A percentile compares a stretch with the other conserved stretches of the same genome.
These are phyloP conservation scores for Chenopodium formosanum DNA, from an alignment of 148 eudicot species.

Conservation along the genomic window DNA sequence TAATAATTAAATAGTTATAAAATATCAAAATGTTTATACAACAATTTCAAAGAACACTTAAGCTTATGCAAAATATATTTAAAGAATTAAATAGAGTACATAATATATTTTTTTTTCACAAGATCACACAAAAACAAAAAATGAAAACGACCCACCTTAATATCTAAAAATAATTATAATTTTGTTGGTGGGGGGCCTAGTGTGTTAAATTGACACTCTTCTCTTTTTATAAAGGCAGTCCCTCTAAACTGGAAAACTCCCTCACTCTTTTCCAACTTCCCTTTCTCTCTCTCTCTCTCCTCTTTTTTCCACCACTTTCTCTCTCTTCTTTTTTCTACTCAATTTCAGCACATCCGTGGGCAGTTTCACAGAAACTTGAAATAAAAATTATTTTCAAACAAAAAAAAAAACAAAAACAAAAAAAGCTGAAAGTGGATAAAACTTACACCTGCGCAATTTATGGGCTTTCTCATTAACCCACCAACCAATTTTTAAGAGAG, in stretches of 20 bases:
- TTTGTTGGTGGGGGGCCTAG: conserved; percentile 18
- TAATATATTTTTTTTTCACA: no score
- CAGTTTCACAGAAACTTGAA: conserved; percentile 10
- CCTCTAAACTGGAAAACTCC: neutral
- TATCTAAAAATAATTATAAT: neutral
- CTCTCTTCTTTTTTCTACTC: neutral
- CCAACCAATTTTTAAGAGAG: conserved; percentile 18
- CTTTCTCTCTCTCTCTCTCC: no score
- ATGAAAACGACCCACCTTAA: conserved; percentile 21
- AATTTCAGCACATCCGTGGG: conserved; percentile 31
- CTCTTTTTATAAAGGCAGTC: conserved; percentile 31
- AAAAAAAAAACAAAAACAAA: neutral
- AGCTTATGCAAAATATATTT: no score
- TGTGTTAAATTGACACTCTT: conserved; percentile 13
- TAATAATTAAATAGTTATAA: no score
- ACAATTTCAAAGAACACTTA: no score
- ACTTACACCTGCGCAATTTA: conserved; percentile 29
- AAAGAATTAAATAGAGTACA: no score
- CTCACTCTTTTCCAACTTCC: conserved; percentile 19
- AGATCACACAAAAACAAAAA: neutral
- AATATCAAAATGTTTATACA: no score
- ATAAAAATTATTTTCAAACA: no score
- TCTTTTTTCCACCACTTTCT: neutral
- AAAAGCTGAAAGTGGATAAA: conserved; percentile 22
- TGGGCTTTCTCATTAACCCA: conserved; percentile 27